Base-by-base conservation (phyloP, 208 protist species). In the Acanthamoeba sp. region DNA sequence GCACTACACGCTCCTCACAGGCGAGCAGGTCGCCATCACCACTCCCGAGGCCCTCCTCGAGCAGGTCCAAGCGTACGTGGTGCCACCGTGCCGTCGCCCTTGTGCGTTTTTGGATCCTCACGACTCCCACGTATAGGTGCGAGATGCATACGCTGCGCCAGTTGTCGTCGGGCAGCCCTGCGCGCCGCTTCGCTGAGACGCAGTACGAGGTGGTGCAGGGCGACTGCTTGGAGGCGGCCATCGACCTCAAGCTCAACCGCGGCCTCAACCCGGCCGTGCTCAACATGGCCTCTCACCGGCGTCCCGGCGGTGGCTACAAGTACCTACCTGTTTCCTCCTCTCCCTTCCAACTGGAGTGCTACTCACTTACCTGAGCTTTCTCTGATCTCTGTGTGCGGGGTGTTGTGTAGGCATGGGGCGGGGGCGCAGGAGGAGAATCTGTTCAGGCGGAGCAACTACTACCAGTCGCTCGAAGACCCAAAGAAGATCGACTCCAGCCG, bases 201-300 rank as follows among this genome's bases (percentile, higher is more conserved):
- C 10, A 10, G 16, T 73, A 29, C 32, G 66, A 76, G 66, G 66
- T 76, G 14, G n/a, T 76, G 24, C 29, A 76, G 5, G 50, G 52
- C 36, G 85, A 91, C 52, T 91, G 85, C 73, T n/a, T 91, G 1
- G 85, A 91, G 50, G 55, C 62, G 2, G 85, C 57, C 0, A 64
- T 91, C 20, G 10, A 52, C 27, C 45, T 91, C 1, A 91, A 91
- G 42, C 38, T 55, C 34, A 84, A 91, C 0, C 9, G 55, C 6
- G 85, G 85, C 18, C 2, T 91, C 18, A 91, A 91, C 42, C 57
- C 59, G 24, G 85, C 85, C 9, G 85, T 91, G 16, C 85, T 91
- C 22, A 91, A 91, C 57, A 91, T 91, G 85, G 85, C 85, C 36
- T 91, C 85, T 0, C 50, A 18, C 32, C 10, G 34, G 10, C 85